Conservation (phyloP, 2,329 filamentous ascomycete species). For the Alternaria alternata region DNA sequence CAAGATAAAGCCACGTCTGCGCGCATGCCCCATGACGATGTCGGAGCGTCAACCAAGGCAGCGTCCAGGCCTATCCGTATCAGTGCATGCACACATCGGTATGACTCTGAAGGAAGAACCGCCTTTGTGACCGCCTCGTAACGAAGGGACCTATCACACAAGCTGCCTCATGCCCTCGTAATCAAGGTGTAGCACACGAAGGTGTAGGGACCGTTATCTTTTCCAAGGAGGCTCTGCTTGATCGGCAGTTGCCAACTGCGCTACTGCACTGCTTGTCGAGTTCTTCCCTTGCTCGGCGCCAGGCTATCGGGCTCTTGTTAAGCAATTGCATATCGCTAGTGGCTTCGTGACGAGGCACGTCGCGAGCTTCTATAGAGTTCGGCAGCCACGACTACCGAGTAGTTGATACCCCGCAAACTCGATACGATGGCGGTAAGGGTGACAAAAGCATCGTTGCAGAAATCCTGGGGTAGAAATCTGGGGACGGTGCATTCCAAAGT, state of each 20-base stretch:
- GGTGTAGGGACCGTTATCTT: not conserved
- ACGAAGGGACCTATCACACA: not conserved
- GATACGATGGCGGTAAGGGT: not conserved
- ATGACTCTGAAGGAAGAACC: not conserved
- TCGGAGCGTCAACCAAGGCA: slow-evolving; percentile 11
- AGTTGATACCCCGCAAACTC: slow-evolving; percentile 8
- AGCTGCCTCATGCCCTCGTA: not conserved
- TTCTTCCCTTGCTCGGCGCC: not conserved
- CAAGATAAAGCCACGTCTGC: slow-evolving; percentile 35
- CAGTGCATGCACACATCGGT: not conserved
- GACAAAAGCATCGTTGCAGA: slow-evolving; percentile 1
- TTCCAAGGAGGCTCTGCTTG: slow-evolving; percentile 11
- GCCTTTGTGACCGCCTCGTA: not conserved
- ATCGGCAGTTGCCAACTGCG: slow-evolving; percentile 1
- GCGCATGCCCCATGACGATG: slow-evolving; percentile 21
- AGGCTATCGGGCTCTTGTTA: not conserved
- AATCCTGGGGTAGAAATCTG: slow-evolving; percentile 15
- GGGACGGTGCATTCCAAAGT: slow-evolving; percentile 2
- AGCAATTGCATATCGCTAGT: not conserved
- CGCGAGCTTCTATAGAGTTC: not conserved
- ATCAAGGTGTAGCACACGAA: not conserved
- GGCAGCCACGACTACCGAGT: not conserved
- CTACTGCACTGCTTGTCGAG: slow-evolving; percentile 10
- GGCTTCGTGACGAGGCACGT: slow-evolving; percentile 5
- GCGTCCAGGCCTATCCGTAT: slow-evolving; percentile 5